Evolutionary conservation across 2,329 filamentous ascomycete genomes (phyloP), one percentile per base, ranked within the genome.

Genomic region (Nectriaceae sp.): DNA sequence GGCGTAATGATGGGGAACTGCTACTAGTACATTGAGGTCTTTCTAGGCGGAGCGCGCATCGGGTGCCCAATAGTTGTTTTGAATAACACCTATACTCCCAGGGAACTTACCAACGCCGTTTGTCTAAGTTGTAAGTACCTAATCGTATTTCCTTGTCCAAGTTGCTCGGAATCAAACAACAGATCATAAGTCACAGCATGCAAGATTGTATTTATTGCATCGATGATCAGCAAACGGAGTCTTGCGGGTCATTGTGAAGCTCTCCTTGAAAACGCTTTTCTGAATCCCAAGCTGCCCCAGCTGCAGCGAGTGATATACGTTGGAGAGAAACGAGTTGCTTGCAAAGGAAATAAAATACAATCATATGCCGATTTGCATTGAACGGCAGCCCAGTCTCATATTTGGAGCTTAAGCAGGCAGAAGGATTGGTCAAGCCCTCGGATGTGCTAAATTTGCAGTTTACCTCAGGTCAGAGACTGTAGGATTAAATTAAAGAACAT

Each of bases 1-100:
- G 52, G 52, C 0, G 47, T 57, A 10, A 49, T 57, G 47, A 53
- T 50, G 3, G 54, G 54, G 1, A 57, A 57, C 20, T 47, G 54
- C 4, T 46, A 42, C 21, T 41, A 57, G 33, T 57, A 57, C 19
- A 37, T 55, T 3, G 53, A 55, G 4, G 35, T 49, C 2, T 49
- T 57, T 11, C 50, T 57, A 4, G 54, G 50, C 16, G 54, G 47
- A 1, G 39, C 53, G 1, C 44, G 53, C 1, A 42, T 57, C 2
- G 53, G 33, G 15, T 53, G 49, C 37, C 50, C 53, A 1, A 42
- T 55, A 19, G 54, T 55, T 15, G 53, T 50, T 15, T 11, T 57
- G 4, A 55, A 55, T 37, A 57, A 49, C 18, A 57, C 53, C 2
- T 57, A 49, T 18, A 39, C 53, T 0, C 47, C 53, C 0, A 22